Conservation (phyloP, 306 rosid species). For the Malus orientalis region DNA sequence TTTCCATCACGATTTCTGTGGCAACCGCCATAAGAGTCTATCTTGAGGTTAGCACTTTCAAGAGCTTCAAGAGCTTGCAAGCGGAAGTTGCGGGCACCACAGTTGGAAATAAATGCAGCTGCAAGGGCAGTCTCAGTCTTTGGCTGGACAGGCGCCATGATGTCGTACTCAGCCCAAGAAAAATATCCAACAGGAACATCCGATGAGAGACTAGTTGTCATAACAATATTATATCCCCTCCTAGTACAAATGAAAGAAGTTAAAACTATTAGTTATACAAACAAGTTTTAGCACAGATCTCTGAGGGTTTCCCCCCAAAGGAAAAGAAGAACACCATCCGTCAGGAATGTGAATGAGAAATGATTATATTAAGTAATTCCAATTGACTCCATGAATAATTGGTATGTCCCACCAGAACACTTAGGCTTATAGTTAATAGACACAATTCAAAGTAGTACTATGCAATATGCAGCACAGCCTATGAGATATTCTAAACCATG, state of each 20-base stretch:
- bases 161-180: conserved; percentile 98
- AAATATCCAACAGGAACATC: conserved; percentile 98
- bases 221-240: conserved; percentile 71
- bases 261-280: conserved; percentile 21
- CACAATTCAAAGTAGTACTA: too few relatives aligned
- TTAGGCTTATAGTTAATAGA: too few relatives aligned
- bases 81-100: conserved; percentile 93
- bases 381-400: too few relatives aligned
- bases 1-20: conserved; percentile 76
- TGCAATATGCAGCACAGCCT: neutral
- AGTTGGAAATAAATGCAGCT: conserved; percentile 96
- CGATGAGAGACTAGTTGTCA: conserved; percentile 98
- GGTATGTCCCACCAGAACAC: too few relatives aligned
- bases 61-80: conserved; percentile 92
- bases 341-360: too few relatives aligned
- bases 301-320: too few relatives aligned
- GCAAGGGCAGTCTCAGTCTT: conserved; percentile 86
- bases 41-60: conserved; percentile 46
- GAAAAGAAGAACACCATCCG: too few relatives aligned
- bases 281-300: neutral
- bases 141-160: conserved; percentile 80
- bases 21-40: conserved; percentile 94
- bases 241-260: conserved; percentile 30
- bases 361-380: too few relatives aligned
- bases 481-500: neutral